Evolutionary conservation across 331 rosid genomes (phyloP), one percentile per base, ranked within the genome.

Genomic region (Ulmus americana): DNA sequence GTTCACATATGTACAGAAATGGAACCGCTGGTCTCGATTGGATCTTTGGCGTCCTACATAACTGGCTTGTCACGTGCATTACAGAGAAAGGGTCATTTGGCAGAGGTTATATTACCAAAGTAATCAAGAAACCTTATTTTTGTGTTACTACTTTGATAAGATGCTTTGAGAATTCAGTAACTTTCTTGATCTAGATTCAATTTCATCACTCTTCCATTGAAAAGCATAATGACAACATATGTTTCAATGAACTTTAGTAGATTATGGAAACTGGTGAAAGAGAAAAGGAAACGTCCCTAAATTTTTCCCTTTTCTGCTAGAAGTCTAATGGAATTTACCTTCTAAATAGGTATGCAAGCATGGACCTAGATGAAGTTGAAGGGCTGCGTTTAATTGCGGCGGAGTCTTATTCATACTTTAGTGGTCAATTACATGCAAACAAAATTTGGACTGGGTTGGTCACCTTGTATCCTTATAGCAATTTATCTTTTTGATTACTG

Each of bases 91-190:
- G 97, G 97, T 40, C 83, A 91, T 76, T 69, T 82, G 70, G 97
- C 84, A 76, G 97, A 91, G 85, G 90, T 88, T 70, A 88, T 91
- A 70, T 69, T 91, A 79, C 97, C 96, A 77, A 91, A 82, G 97
- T 91, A 88, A 85, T 70, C 45, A 38, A 63, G 5, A 76, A 43
- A 61, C 64, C 60, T 35, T 16, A 66, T 43, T 16, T 68, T 56
- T 60, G 16, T 76, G 72, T 64, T 16, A 14, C 76, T 57, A 28
- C 53, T 63, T 46, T 39, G 22, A 63, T 67, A 20, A 28, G 69
- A 39, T 73, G 38, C 59, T 40, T 53, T 39, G 15, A 15, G 51
- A 52, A 42, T 18, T 71, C 47, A n/a, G 47, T 50, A 8, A 15
- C 59, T 44, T 4, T 54, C 60, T 45, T 65, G 50, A 56, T 58